phyloP scores from a whole-genome alignment of 768 basidiomycete species.

The Phylloporus sp. region DNA sequence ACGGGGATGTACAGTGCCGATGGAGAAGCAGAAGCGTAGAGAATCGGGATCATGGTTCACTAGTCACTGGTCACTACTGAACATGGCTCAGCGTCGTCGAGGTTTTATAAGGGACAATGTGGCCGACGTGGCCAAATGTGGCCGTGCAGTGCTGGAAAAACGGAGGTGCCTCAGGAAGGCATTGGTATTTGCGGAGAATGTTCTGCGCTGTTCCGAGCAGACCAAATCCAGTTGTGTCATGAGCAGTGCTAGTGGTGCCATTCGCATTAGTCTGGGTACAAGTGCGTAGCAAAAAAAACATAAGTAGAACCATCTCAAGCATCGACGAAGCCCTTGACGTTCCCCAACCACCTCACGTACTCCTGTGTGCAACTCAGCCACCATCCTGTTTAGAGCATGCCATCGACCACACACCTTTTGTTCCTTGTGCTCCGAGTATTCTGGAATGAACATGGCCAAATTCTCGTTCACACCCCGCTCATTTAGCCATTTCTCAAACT shows the following conservation, averaged over 20 bases:
- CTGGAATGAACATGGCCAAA: conserved; percentile 83
- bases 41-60: too few relatives aligned
- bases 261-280: conserved; percentile 3
- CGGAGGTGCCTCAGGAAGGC: background rate
- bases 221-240: background rate
- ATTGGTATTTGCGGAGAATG: conserved; percentile 7
- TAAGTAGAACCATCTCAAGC: conserved; percentile 30
- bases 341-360: conserved; percentile 85
- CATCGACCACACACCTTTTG: conserved; percentile 60
- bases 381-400: background rate
- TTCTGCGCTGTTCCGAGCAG: conserved; percentile 11
- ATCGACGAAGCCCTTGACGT: conserved; percentile 81
- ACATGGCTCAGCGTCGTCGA: background rate
- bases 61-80: background rate
- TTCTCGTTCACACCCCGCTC: conserved; percentile 86
- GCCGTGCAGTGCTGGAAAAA: background rate
- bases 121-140: background rate
- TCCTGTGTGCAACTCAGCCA: conserved; percentile 49
- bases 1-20: conserved; percentile 43
- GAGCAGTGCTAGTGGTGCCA: conserved; percentile 23
- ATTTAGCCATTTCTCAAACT: conserved; percentile 84
- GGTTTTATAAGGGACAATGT: conserved; percentile 1
- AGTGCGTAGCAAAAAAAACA: background rate
- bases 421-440: conserved; percentile 88
- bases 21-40: background rate